Base-by-base conservation (phyloP, 2,329 filamentous ascomycete genomes). In the Verruconis gallopava region DNA sequence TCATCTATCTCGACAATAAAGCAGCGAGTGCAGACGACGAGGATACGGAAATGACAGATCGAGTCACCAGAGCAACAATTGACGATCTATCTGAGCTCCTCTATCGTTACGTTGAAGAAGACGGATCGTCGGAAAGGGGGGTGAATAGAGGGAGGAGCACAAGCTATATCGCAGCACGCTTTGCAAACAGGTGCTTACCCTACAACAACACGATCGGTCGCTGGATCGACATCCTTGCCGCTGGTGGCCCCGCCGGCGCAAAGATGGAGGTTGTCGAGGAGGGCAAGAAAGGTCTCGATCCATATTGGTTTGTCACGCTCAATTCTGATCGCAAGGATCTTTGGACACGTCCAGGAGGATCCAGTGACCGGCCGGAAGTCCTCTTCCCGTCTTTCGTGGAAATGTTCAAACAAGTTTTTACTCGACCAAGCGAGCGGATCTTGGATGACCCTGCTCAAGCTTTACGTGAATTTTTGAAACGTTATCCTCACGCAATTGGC, bases 251-350 rank as follows among this genome's bases (percentile, higher is more conserved):
- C 3, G 60, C 65, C 2, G 72, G 76, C 39, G 81, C 88, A 55
- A 75, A 82, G 36, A 81, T 79, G 46, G 89, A 96, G 55, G 78
- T 96, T 3, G 63, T 84, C 1, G 91, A 98, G 55, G 89, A 96
- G 62, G 91, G 86, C 2, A 79, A 77, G 47, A 88, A 85, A 58
- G 91, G 91, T 1, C 69, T 95, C 3, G 85, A 94, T 59, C 78
- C 79, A 9, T 80, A 81, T 53, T 82, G 77, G 77, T 79, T 80
- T 51, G 63, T 66, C 37, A 72, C 80, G 55, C 60, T 79, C 11
- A 79, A 81, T 18, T 37, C 44, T 13, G 38, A 45, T 34, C 22
- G 42, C 12, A 21, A 20, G 12, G 42, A 40, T 18, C 15, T 44
- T n/a, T 44, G 42, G 42, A 12, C 15, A 12, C 9, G 17, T 6